Evolutionary conservation across 257 asterid species (phyloP).

Genomic region (Salvia rosmarinus): DNA sequence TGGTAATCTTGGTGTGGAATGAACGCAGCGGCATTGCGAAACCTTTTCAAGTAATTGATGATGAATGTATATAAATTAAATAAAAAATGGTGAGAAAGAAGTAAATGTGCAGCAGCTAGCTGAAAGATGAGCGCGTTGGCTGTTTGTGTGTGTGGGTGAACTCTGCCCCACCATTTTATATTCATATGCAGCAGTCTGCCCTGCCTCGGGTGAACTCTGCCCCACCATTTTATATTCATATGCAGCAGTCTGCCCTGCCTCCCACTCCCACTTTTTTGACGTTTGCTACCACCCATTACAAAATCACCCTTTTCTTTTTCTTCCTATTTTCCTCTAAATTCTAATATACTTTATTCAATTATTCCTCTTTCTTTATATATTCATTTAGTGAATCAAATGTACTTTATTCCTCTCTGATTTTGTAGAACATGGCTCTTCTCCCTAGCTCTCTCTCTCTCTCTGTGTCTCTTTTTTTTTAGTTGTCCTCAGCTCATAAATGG

Average conservation of each 20-base stretch:
- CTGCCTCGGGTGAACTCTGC: not conserved
- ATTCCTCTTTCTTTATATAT: too few species aligned
- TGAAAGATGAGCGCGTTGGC: not conserved
- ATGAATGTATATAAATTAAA: not conserved
- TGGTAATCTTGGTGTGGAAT: not conserved
- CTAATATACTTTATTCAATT: too few species aligned
- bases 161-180: not conserved
- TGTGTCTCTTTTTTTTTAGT: too few species aligned
- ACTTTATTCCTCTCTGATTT: too few species aligned
- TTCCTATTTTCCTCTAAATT: too few species aligned
- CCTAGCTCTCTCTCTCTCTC: too few species aligned
- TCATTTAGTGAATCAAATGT: too few species aligned
- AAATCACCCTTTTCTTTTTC: not conserved
- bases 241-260: not conserved
- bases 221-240: not conserved
- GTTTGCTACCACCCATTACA: not conserved
- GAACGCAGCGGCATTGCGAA: conserved; percentile 3
- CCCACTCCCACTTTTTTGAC: conserved; percentile 3
- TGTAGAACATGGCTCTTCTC: too few species aligned
- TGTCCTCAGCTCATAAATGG: too few species aligned
- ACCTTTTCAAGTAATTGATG: too few species aligned
- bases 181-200: not conserved
- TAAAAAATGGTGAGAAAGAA: not conserved
- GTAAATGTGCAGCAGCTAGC: not conserved
- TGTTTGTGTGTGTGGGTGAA: not conserved